Evolutionary conservation across 2,329 filamentous ascomycete species (phyloP).

Genomic region (Xylaria multiplex): DNA sequence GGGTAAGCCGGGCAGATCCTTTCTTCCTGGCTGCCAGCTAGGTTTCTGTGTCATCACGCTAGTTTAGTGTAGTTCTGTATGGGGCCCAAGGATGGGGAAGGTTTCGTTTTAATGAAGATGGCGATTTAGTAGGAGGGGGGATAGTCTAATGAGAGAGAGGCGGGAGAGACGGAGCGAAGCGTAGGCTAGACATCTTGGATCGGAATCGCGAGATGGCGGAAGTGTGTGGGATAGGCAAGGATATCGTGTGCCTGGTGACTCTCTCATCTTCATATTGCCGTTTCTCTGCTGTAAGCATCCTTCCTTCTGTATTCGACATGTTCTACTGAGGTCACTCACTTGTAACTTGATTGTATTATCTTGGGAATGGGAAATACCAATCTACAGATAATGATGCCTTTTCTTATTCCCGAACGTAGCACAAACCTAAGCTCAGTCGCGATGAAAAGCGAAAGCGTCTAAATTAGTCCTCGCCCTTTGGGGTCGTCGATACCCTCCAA

Average conservation of each 20-base stretch:
- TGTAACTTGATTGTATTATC: conserved; percentile 19
- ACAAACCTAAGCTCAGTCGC: conserved; percentile 3
- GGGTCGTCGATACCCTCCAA: neutral
- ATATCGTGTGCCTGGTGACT: conserved; percentile 4
- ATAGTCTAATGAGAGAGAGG: neutral
- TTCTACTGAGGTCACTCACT: conserved; percentile 21
- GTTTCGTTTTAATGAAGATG: conserved; percentile 15
- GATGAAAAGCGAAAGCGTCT: conserved; percentile 7
- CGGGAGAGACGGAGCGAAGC: neutral
- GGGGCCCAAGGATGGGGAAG: neutral
- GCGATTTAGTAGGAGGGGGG: neutral
- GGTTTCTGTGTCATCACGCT: neutral
- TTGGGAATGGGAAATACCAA: neutral
- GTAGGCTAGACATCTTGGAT: neutral
- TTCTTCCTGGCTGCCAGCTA: conserved; percentile 10
- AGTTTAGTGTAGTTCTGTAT: neutral
- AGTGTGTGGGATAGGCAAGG: neutral
- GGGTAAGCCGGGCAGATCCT: conserved; percentile 18
- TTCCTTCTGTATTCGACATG: conserved; percentile 6
- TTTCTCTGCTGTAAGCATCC: neutral
- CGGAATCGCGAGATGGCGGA: neutral
- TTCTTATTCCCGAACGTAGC: conserved; percentile 5
- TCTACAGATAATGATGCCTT: neutral
- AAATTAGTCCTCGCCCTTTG: neutral
- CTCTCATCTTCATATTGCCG: neutral